Percentiles rank a stretch among this genome's conserved stretches.
Conservation (phyloP, 2,329 filamentous ascomycete species). For the Aspergillus clavatus region DNA sequence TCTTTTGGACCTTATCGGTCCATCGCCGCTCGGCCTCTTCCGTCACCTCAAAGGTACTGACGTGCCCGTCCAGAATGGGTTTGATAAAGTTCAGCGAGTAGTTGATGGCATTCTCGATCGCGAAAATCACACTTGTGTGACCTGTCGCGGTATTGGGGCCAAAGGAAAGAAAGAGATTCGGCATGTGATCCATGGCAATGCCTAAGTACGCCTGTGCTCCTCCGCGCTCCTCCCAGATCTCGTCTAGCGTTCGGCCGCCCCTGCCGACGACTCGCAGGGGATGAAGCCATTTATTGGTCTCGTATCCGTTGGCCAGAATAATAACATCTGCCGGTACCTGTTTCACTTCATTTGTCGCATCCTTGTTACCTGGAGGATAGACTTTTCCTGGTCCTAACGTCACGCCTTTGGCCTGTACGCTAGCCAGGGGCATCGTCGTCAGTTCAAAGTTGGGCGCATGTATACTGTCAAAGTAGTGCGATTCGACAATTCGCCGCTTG, state of each 20-base stretch:
- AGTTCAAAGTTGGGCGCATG: conserved; percentile 10
- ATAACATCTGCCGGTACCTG: conserved; percentile 23
- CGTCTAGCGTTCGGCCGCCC: conserved; percentile 15
- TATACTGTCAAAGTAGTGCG: conserved; percentile 8
- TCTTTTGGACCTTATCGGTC: conserved; percentile 45
- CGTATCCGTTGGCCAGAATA: conserved; percentile 33
- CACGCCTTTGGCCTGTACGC: background rate
- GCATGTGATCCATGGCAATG: conserved; percentile 54
- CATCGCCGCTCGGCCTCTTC: conserved; percentile 46
- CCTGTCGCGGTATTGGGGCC: conserved; percentile 62
- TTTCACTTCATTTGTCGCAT: conserved; percentile 3
- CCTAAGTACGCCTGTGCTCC: conserved; percentile 31
- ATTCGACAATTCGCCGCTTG: conserved; percentile 9
- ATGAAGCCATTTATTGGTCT: conserved; percentile 32
- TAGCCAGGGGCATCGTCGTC: conserved; percentile 8
- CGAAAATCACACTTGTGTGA: conserved; percentile 57
- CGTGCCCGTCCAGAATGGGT: conserved; percentile 47
- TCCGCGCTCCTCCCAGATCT: conserved; percentile 25
- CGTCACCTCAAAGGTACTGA: conserved; percentile 46
- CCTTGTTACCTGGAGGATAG: background rate
- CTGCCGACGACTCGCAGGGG: conserved; percentile 30
- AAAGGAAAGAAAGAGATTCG: conserved; percentile 61
- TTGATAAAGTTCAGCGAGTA: conserved; percentile 57
- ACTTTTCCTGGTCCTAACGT: background rate
- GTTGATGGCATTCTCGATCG: conserved; percentile 58